Evolutionary conservation across 2,329 filamentous ascomycete genomes (phyloP).

Genomic region (Aspergillus sp.): DNA sequence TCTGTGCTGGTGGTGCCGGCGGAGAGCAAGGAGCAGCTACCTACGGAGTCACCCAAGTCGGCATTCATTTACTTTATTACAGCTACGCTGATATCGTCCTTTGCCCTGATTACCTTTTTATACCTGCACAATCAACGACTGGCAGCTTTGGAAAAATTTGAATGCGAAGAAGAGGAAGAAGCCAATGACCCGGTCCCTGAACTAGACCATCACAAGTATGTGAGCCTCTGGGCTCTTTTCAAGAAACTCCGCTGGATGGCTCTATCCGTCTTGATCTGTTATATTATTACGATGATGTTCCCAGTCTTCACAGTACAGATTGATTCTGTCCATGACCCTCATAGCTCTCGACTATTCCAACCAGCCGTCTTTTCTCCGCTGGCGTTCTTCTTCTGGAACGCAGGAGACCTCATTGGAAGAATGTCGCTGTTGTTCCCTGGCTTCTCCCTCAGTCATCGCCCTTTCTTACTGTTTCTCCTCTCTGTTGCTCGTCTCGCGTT

Average conservation of each 20-base stretch:
- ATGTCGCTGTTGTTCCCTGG: slow-evolving; percentile 58
- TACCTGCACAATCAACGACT: slow-evolving; percentile 58
- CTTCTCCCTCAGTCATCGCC: slow-evolving; percentile 56
- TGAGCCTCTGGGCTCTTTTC: slow-evolving; percentile 64
- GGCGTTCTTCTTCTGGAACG: slow-evolving; percentile 89
- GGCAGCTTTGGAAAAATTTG: not conserved
- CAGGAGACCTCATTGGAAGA: slow-evolving; percentile 77
- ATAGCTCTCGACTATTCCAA: slow-evolving; percentile 54
- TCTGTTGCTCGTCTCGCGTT: slow-evolving; percentile 64
- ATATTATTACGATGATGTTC: slow-evolving; percentile 86
- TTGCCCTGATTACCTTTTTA: slow-evolving; percentile 68
- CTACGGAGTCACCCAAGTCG: slow-evolving; percentile 56
- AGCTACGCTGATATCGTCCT: slow-evolving; percentile 68
- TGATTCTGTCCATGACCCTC: slow-evolving; percentile 41
- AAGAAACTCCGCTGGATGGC: slow-evolving; percentile 75
- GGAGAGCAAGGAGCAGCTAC: slow-evolving; percentile 31
- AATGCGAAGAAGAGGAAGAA: slow-evolving; percentile 1
- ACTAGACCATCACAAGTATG: slow-evolving; percentile 32
- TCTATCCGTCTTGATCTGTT: slow-evolving; percentile 73
- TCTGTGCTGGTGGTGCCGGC: slow-evolving; percentile 66
- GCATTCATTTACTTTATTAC: slow-evolving; percentile 91
- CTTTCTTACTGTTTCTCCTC: slow-evolving; percentile 63
- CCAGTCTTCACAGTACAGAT: slow-evolving; percentile 82
- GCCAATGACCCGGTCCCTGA: slow-evolving; percentile 10
- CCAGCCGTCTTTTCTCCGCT: slow-evolving; percentile 81